phyloP scores from a whole-genome alignment of 2,329 filamentous ascomycete species.

The Chaetomium sp. region DNA sequence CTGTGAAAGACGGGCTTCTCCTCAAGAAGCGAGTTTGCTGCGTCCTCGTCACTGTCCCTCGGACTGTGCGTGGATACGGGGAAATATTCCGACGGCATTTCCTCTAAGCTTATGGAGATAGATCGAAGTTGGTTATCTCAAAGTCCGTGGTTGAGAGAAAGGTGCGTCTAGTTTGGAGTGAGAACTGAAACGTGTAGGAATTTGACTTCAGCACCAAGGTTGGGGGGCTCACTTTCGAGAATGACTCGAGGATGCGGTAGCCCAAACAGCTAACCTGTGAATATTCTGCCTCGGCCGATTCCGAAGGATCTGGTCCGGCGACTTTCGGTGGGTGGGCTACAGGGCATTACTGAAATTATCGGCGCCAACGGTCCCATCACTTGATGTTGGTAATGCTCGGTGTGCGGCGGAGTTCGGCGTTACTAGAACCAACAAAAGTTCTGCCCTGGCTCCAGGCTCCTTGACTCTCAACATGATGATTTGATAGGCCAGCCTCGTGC shows the following conservation, averaged over 20 bases:
- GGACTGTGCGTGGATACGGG: neutral
- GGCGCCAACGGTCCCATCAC: neutral
- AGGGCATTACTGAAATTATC: neutral
- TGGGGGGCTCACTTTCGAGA: neutral
- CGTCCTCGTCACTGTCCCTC: constrained; percentile 6
- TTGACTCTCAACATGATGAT: neutral
- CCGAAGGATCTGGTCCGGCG: neutral
- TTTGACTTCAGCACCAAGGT: neutral
- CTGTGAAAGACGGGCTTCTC: neutral
- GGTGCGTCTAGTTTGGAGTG: neutral
- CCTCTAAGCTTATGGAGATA: neutral
- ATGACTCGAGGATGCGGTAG: neutral
- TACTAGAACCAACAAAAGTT: neutral
- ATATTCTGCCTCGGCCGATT: neutral
- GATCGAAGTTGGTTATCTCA: neutral
- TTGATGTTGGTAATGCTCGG: neutral
- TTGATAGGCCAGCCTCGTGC: neutral
- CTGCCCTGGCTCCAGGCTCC: neutral
- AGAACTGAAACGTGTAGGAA: neutral
- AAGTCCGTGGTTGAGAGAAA: neutral
- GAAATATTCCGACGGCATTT: constrained; percentile 1
- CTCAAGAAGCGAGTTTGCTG: neutral
- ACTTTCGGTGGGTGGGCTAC: neutral
- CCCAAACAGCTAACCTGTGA: neutral
- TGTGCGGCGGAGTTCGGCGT: neutral